These are phyloP conservation scores for Sugiyamaella smithiae DNA, from an alignment of 805 yeast genomes.

Conservation along the genomic window DNA sequence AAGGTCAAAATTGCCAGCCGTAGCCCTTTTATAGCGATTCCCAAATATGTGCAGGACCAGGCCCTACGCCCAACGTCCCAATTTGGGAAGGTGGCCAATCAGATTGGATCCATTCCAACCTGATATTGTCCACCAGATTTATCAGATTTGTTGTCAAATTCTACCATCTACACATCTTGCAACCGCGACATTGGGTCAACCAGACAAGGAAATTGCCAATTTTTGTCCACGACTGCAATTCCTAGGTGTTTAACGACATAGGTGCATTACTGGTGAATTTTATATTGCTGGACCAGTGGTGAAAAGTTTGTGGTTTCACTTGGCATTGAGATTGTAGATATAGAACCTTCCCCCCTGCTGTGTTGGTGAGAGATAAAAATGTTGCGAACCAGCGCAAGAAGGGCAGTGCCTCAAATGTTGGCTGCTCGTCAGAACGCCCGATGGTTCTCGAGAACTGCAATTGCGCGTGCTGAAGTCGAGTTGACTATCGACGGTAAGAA, in stretches of 20 bases:
- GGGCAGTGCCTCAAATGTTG: not conserved
- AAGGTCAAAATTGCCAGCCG: constrained; percentile 7
- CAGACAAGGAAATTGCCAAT: too few relatives aligned
- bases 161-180: not conserved
- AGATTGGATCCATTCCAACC: not conserved
- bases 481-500: constrained; percentile 63
- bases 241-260: too few relatives aligned
- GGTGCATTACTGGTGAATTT: too few relatives aligned
- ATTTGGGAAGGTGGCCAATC: not conserved
- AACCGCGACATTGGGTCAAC: too few relatives aligned
- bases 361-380: too few relatives aligned
- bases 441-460: constrained; percentile 36
- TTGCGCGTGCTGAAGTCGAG: constrained; percentile 51
- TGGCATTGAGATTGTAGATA: too few relatives aligned
- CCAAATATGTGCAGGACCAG: constrained; percentile 1
- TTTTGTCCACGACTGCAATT: too few relatives aligned
- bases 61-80: not conserved
- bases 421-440: constrained; percentile 10
- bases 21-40: not conserved
- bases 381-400: not conserved
- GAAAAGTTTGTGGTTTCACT: too few relatives aligned
- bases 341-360: too few relatives aligned
- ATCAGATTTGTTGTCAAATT: not conserved
- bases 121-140: not conserved
- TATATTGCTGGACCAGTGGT: too few relatives aligned